These are phyloP conservation scores for Citrus cavaleriei DNA, from an alignment of 345 rosid genomes.

Conservation along the genomic window DNA sequence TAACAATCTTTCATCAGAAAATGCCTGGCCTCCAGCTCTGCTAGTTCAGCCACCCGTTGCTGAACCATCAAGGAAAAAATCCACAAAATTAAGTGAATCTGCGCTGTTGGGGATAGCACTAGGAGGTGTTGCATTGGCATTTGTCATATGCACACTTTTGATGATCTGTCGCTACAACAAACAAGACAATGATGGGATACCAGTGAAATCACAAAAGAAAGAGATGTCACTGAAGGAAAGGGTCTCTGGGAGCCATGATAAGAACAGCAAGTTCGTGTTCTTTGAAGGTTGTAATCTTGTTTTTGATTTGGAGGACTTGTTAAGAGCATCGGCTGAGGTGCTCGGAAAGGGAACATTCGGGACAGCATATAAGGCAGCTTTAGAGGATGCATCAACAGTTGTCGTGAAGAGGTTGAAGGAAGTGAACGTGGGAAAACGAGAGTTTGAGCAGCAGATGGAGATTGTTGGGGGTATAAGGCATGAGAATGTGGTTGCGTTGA, in stretches of 20 bases:
- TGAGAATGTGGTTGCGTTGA: conserved; percentile 69
- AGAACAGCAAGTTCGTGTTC: conserved; percentile 64
- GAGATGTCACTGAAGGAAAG: conserved; percentile 43
- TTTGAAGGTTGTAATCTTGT: conserved; percentile 80
- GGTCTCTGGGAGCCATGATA: conserved; percentile 51
- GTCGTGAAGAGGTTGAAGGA: conserved; percentile 95
- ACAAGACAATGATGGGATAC: conserved; percentile 21
- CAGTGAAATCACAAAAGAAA: conserved; percentile 40
- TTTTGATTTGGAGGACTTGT: conserved; percentile 79
- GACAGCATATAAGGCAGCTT: conserved; percentile 77
- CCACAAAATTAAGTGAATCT: conserved; percentile 38
- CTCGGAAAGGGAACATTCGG: conserved; percentile 94
- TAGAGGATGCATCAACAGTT: conserved; percentile 79
- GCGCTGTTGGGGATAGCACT: conserved; percentile 49
- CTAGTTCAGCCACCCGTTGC: conserved; percentile 32
- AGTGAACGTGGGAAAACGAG: conserved; percentile 57
- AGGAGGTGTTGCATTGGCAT: conserved; percentile 47
- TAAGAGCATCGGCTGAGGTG: conserved; percentile 98
- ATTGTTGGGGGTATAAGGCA: conserved; percentile 67
- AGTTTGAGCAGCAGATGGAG: conserved; percentile 92
- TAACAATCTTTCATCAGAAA: conserved; percentile 44
- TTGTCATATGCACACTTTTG: conserved; percentile 34
- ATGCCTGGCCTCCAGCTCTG: conserved; percentile 34
- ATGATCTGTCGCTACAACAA: conserved; percentile 39
- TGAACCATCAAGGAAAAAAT: conserved; percentile 31